Conservation (phyloP, 139 green algal species). For the Asterochloris sp. region DNA sequence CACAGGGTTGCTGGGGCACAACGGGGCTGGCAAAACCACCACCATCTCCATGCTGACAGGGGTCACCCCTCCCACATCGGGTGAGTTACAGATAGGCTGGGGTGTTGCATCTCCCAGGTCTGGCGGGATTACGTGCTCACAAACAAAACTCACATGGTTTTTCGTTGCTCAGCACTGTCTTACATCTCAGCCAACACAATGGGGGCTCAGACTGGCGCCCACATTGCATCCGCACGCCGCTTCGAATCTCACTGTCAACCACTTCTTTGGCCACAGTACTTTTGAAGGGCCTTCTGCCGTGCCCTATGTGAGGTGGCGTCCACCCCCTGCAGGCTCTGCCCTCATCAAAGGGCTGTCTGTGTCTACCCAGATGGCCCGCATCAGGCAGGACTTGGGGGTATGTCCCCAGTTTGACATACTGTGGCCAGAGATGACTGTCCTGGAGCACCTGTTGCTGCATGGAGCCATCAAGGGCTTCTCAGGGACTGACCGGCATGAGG, state of each 20-base stretch:
- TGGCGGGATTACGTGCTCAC: no score
- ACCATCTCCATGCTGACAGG: conserved; percentile 69
- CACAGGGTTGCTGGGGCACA: conserved; percentile 79
- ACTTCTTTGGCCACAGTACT: no score
- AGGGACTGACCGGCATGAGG: not conserved
- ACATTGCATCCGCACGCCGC: no score
- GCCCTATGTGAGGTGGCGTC: no score
- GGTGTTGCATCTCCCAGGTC: no score
- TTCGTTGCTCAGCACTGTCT: no score
- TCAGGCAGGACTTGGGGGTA: conserved; percentile 58
- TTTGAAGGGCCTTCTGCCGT: no score
- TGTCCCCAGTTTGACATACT: conserved; percentile 90
- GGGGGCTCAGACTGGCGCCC: no score
- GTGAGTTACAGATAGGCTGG: conserved; percentile 8
- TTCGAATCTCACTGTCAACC: no score
- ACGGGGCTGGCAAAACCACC: conserved; percentile 78
- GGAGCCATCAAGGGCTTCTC: conserved; percentile 62
- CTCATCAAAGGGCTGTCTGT: conserved; percentile 25
- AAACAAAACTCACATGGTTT: no score
- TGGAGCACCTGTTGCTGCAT: conserved; percentile 78
- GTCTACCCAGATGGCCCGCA: conserved; percentile 36
- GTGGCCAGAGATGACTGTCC: conserved; percentile 77
- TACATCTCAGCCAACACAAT: no score
- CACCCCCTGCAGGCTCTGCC: conserved; percentile 20
- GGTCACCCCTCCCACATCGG: conserved; percentile 57